Evolutionary conservation across 2,329 filamentous ascomycete species (phyloP), one percentile per base, ranked within the genome.

Genomic region (Fusarium algeriense): DNA sequence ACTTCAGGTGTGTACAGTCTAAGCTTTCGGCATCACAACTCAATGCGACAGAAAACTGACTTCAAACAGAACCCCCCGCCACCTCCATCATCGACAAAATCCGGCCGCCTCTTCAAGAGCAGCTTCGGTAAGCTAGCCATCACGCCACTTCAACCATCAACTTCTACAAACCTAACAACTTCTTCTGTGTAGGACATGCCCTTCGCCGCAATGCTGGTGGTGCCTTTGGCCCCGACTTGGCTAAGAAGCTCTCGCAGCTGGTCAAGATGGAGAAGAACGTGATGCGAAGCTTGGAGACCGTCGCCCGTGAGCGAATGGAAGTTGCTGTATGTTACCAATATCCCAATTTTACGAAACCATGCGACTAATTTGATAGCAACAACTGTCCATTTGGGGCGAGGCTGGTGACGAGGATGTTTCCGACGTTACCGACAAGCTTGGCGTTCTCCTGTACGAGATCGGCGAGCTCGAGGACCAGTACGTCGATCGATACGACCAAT

Each of bases 191-290:
- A 89, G 88, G 88, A 70, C 89, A 91, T 88, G 87, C 88, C 69
- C 89, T 94, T 80, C 89, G 93, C 76, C 88, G 90, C 79, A 91
- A 92, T 79, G 88, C 91, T 45, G 92, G 92, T 71, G 93, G 92
- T 74, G 91, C 92, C 76, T 94, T 94, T 73, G 89, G 89, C 70
- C 89, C 95, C 63, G 96, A 99, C 78, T 91, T 99, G 64, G 92
- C 96, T 64, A 98, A 97, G 89, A 99, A 99, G 89, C 91, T 99
- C 70, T 94, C 95, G 43, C 93, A 97, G 85, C 89, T 99, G 57
- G 96, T 99, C 71, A 99, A 99, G 90, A 99, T 99, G 96, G 96
- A 99, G 86, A 99, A 99, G 91, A 98, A 99, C 81, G 93, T 98
- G 62, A 99, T 99, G 96, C 94, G 96, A 82, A 98, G 94, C 81